These are phyloP conservation scores for Teunomyces pallodes DNA, from an alignment of 805 yeast species.

Conservation along the genomic window DNA sequence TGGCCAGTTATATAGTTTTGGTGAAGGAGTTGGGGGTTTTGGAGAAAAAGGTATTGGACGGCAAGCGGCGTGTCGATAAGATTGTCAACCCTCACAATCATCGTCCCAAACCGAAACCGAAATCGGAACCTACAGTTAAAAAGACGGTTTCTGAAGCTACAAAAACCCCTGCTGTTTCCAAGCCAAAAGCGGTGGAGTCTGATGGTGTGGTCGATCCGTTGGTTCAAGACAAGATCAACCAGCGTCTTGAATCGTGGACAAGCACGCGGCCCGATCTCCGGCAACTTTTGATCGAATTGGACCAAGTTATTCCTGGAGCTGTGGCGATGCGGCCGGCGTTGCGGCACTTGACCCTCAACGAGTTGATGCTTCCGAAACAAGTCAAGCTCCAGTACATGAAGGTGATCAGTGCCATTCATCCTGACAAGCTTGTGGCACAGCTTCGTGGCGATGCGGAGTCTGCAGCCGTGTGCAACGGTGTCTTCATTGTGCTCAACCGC, in stretches of 20 bases:
- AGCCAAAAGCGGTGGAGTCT: conserved; percentile 15
- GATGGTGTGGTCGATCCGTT: conserved; percentile 45
- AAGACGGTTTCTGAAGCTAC: no score
- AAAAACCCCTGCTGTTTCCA: not conserved
- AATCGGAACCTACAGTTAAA: no score
- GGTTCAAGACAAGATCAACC: conserved; percentile 11
- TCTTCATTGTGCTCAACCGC: conserved; percentile 76
- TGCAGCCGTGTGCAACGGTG: conserved; percentile 81
- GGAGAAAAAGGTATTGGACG: conserved; percentile 67
- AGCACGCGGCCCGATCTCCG: conserved; percentile 53
- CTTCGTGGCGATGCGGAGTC: conserved; percentile 54
- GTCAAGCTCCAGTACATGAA: conserved; percentile 83
- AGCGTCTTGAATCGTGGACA: conserved; percentile 10
- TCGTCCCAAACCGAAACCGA: conserved; percentile 8
- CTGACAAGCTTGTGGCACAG: conserved; percentile 63
- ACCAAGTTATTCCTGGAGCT: conserved; percentile 53
- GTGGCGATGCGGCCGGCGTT: conserved; percentile 30
- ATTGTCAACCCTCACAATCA: conserved; percentile 55
- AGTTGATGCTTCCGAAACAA: conserved; percentile 83
- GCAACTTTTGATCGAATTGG: conserved; percentile 67
- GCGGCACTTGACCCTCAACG: conserved; percentile 47
- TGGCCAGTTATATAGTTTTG: conserved; percentile 57
- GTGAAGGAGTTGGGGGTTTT: conserved; percentile 63
- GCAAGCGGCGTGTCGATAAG: conserved; percentile 72
- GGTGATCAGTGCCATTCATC: conserved; percentile 75